These are phyloP conservation scores for Mollisiaceae sp. DNA, from an alignment of 2,329 filamentous ascomycete genomes.

Conservation along the genomic window DNA sequence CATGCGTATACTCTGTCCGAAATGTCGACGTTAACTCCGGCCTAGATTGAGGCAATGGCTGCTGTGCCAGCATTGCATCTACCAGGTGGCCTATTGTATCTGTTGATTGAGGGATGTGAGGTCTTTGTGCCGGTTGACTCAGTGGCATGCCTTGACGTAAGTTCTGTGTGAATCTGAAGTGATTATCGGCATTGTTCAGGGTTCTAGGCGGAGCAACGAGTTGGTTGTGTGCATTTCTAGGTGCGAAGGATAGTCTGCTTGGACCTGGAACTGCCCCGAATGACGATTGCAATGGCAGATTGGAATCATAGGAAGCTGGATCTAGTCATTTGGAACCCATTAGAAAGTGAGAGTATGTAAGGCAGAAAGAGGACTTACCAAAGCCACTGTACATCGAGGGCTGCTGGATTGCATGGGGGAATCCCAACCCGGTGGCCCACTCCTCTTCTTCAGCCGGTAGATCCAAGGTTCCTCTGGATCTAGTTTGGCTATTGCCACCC, in stretches of 20 bases:
- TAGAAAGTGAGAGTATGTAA: not conserved
- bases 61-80: conserved; percentile 36
- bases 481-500: conserved; percentile 16
- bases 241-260: conserved; percentile 33
- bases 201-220: conserved; percentile 25
- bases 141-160: conserved; percentile 29
- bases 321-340: not conserved
- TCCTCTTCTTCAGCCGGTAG: conserved; percentile 19
- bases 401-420: conserved; percentile 22
- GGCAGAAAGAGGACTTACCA: conserved; percentile 18
- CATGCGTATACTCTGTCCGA: not conserved
- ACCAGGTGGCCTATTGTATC: conserved; percentile 32
- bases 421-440: conserved; percentile 12
- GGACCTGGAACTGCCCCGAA: conserved; percentile 3
- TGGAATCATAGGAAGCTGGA: not conserved
- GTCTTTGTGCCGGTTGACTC: conserved; percentile 17
- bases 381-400: conserved; percentile 14
- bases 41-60: conserved; percentile 21
- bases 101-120: conserved; percentile 14
- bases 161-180: conserved; percentile 38
- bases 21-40: not conserved
- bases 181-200: conserved; percentile 36
- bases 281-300: not conserved
- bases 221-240: conserved; percentile 30
- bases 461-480: conserved; percentile 10